Evolutionary conservation across 345 rosid species (phyloP).

Genomic region (Gossypium longicalyx): DNA sequence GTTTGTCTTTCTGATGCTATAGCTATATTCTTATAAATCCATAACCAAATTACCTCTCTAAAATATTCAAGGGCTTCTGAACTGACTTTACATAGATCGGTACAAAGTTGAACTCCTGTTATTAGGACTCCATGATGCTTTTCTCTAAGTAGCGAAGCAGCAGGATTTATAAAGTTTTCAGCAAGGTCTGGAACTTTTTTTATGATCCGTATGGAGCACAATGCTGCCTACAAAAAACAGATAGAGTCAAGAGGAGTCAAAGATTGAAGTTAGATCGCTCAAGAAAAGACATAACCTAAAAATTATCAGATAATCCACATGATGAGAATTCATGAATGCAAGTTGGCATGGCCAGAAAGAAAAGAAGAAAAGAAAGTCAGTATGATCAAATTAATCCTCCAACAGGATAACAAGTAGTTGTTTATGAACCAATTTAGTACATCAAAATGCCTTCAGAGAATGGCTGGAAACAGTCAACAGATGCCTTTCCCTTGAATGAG

Average conservation of each 20-base stretch:
- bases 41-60: slow-evolving; percentile 63
- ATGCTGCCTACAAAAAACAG: slow-evolving; percentile 70
- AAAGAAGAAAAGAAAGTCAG: background rate
- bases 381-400: background rate
- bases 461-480: background rate
- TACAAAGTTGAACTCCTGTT: slow-evolving; percentile 93
- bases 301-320: background rate
- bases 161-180: slow-evolving; percentile 91
- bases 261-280: background rate
- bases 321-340: background rate
- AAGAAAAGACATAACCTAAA: slow-evolving; percentile 9
- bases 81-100: slow-evolving; percentile 83
- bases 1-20: slow-evolving; percentile 4
- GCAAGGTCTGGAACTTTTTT: slow-evolving; percentile 98
- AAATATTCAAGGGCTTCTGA: slow-evolving; percentile 80
- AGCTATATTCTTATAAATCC: slow-evolving; percentile 6
- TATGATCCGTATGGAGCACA: slow-evolving; percentile 90
- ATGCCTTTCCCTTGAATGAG: slow-evolving; percentile 1
- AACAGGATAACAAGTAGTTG: background rate
- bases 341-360: background rate
- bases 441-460: background rate
- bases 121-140: slow-evolving; percentile 98
- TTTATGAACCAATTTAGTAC: background rate
- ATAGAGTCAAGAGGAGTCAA: slow-evolving; percentile 21
- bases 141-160: slow-evolving; percentile 85